These are phyloP conservation scores for Picea sitchensis DNA, from an alignment of 75 land plant genomes.

Conservation along the genomic window DNA sequence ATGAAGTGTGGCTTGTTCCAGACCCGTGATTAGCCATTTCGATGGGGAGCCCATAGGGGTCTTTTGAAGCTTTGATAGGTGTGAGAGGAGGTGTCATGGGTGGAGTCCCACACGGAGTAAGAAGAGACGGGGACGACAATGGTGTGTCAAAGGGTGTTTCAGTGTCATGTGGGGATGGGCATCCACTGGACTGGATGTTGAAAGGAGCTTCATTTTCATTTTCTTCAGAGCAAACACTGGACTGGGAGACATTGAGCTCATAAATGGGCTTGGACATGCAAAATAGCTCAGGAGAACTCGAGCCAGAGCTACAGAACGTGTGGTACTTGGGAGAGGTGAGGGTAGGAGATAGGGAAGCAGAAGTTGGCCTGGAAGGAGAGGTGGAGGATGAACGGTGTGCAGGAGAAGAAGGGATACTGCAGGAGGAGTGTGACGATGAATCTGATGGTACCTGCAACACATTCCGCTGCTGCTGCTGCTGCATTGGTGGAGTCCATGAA, in stretches of 20 bases:
- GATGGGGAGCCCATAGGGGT: not conserved
- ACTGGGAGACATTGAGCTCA: not conserved
- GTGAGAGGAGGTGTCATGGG: constrained; percentile 1
- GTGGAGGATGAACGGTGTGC: not conserved
- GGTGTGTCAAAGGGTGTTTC: constrained; percentile 10
- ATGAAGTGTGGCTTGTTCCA: not conserved
- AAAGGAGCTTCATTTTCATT: not conserved
- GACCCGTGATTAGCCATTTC: not conserved
- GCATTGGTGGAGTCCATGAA: not conserved
- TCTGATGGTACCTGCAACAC: not conserved
- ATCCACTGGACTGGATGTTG: not conserved
- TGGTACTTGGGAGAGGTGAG: not conserved
- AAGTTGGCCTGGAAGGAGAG: not conserved
- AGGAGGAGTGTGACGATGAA: not conserved
- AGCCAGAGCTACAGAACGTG: no score
- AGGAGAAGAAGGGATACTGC: not conserved
- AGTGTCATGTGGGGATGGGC: not conserved
- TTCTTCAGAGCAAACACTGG: not conserved
- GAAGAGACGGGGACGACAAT: not conserved
- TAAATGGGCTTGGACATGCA: not conserved
- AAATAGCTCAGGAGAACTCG: not conserved
- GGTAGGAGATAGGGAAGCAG: constrained; percentile 7
- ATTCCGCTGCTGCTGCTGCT: not conserved
- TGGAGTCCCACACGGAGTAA: constrained; percentile 2
- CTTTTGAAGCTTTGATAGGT: constrained; percentile 3